phyloP scores from a whole-genome alignment of 805 yeast genomes.

The Nakazawaea peltata region DNA sequence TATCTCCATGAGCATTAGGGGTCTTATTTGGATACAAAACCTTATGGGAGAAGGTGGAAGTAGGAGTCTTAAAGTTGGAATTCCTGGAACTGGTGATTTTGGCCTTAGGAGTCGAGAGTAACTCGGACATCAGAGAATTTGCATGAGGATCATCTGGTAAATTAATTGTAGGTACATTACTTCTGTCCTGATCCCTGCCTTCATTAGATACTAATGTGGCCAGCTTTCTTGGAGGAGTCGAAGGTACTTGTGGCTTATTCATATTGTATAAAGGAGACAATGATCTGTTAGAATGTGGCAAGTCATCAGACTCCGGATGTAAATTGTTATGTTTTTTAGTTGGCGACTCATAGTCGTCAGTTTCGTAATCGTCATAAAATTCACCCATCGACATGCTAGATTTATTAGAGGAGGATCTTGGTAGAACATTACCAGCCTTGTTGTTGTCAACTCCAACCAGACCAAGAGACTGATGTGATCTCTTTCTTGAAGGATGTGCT shows the following conservation, averaged over 20 bases:
- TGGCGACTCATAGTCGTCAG: conserved; percentile 13
- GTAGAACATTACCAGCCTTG: too few species aligned
- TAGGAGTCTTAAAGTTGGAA: conserved; percentile 21
- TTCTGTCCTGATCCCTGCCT: not conserved
- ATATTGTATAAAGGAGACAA: conserved; percentile 11
- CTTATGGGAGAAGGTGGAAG: conserved; percentile 8
- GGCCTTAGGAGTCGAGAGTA: conserved; percentile 25
- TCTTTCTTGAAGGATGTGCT: conserved; percentile 1
- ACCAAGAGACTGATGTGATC: conserved; percentile 8
- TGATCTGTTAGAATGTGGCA: conserved; percentile 8
- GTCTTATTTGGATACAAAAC: conserved; percentile 3
- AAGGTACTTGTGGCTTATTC: conserved; percentile 3
- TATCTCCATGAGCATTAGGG: conserved; percentile 3
- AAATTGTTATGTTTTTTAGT: conserved; percentile 9
- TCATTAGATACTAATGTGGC: conserved; percentile 20
- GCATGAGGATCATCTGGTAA: conserved; percentile 8
- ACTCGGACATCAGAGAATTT: conserved; percentile 13
- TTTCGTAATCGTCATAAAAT: conserved; percentile 9
- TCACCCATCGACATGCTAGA: not conserved
- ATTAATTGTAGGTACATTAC: not conserved
- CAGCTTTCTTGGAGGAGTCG: conserved; percentile 20
- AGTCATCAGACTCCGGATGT: not conserved
- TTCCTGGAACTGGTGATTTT: conserved; percentile 7
- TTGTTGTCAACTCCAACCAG: too few species aligned
- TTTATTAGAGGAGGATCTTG: not conserved